Percentiles rank a stretch among this genome's conserved stretches.
Evolutionary conservation across 2,329 filamentous ascomycete species (phyloP).

Genomic region (Alternaria longipes): DNA sequence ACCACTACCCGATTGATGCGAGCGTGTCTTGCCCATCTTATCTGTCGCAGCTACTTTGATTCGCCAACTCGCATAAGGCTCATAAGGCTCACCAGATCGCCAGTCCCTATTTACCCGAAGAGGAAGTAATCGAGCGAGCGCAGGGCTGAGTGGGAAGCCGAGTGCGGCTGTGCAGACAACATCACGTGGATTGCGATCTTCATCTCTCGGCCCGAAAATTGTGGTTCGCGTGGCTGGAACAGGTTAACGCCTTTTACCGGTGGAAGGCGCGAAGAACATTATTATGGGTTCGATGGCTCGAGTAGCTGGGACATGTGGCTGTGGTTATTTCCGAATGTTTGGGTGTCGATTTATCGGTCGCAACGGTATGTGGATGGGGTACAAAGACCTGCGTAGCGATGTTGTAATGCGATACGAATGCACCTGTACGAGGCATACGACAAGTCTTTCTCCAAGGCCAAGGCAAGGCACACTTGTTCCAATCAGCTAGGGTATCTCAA

Average conservation of each 20-base stretch:
- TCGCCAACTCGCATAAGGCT: background rate
- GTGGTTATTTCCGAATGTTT: background rate
- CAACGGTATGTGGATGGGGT: background rate
- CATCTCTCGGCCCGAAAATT: background rate
- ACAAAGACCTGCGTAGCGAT: background rate
- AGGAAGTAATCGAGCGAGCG: background rate
- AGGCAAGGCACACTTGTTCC: background rate
- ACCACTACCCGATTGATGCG: background rate
- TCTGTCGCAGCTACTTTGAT: background rate
- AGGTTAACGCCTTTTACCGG: background rate
- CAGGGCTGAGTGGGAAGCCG: background rate
- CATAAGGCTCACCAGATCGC: background rate
- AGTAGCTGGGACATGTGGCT: background rate
- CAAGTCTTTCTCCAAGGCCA: background rate
- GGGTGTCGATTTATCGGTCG: background rate
- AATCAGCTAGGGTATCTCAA: background rate
- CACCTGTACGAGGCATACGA: background rate
- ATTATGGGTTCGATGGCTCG: background rate
- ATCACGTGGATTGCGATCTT: background rate
- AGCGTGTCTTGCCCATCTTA: too few relatives aligned
- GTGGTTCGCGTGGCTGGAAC: background rate
- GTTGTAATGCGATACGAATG: background rate
- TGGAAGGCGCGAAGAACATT: constrained; percentile 1
- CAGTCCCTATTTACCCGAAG: background rate
- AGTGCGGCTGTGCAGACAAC: background rate